Base-by-base conservation (phyloP, 192 early-diverging fungal species). In the Entrophospora sp. region DNA sequence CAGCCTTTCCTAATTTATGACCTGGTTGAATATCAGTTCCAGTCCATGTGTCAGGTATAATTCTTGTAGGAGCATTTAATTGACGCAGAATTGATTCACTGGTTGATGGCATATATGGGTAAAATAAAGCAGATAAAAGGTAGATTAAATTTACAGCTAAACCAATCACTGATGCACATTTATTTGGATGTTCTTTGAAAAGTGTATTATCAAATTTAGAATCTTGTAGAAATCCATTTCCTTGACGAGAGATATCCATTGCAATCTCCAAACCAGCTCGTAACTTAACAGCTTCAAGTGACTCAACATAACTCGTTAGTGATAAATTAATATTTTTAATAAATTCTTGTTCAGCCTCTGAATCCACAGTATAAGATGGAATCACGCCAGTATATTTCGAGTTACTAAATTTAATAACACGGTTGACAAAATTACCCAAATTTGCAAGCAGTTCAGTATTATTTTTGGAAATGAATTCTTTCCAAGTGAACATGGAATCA, bases 341-440 rank as follows among this genome's bases (percentile, higher is more conserved):
- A 31, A 99, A 77, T 46, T 77, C 75, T 61, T 74, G 68, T 69
- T 99, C 94, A 43, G 67, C 53, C 18, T 80, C 80, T 20, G 78
- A 81, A 4, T 79, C 72, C 13, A 81, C 69, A 10, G 67, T 56
- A 58, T 73, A 81, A 2, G 75, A 53, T 6, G 95, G 95, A 22
- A 98, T 70, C 3, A 87, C 73, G n/a, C 87, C 79, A 16, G 85
- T 89, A 74, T 98, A 99, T 73, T 96, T 97, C n/a, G 91, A 79
- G 38, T 77, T 72, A 36, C 93, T 77, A 78, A 97, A 99, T 76
- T 94, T 95, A 73, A 98, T 80, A 28, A 93, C 89, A 66, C 97
- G 90, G 79, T 96, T 99, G 66, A 95, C 89, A 79, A 97, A 92
- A 84, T 99, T 99, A 59, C 97, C 97, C 4, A 95, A 64, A 75